Conservation (phyloP, 768 basidiomycete species). For the Obba rivulosa region DNA sequence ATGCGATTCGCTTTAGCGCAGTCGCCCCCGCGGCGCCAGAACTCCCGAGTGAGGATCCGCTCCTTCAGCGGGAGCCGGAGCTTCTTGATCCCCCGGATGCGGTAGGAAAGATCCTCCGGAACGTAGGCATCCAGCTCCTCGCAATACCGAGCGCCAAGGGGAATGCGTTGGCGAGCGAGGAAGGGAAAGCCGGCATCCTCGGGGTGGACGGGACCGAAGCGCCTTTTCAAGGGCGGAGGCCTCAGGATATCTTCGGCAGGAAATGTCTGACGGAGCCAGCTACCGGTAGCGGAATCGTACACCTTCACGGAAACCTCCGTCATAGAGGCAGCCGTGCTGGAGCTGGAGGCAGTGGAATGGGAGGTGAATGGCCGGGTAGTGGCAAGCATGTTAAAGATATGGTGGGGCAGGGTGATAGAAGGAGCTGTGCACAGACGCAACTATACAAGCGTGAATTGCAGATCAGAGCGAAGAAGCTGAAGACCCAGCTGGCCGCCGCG, state of each 20-base stretch:
- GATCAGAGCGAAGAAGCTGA: no score
- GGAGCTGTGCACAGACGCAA: not conserved
- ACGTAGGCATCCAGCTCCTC: slow-evolving; percentile 13
- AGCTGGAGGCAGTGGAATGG: not conserved
- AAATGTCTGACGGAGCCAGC: not conserved
- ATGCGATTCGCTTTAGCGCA: slow-evolving; percentile 3
- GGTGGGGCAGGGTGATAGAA: not conserved
- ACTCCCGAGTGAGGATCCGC: slow-evolving; percentile 8
- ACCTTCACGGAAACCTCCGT: not conserved
- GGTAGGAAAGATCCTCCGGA: slow-evolving; percentile 14
- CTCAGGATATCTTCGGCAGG: not conserved
- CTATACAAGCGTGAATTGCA: no score
- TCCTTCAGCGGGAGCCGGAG: slow-evolving; percentile 6
- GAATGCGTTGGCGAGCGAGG: not conserved
- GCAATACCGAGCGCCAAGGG: slow-evolving; percentile 14
- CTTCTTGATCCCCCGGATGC: slow-evolving; percentile 9
- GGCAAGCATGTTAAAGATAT: not conserved
- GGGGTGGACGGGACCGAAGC: not conserved
- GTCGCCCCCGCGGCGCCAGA: slow-evolving; percentile 7
- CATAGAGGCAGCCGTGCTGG: not conserved
- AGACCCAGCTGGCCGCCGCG: no score
- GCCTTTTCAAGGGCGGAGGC: not conserved
- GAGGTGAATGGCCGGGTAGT: not conserved
- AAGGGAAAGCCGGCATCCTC: not conserved
- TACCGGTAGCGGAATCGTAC: not conserved